phyloP scores from a whole-genome alignment of 345 rosid species.

The Pseudoturritis turrita region DNA sequence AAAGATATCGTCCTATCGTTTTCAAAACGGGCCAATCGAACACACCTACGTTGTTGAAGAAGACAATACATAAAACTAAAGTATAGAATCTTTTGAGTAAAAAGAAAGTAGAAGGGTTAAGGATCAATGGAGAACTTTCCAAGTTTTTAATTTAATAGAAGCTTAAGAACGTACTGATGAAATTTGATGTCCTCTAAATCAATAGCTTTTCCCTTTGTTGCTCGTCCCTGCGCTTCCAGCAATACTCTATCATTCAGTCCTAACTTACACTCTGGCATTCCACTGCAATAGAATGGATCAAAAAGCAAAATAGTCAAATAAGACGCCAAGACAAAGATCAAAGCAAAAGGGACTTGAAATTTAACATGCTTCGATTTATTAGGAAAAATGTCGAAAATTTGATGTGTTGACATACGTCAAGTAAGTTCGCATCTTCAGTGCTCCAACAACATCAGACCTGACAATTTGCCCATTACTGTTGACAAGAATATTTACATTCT shows the following conservation, averaged over 20 bases:
- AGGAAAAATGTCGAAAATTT: not conserved
- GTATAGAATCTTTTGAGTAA: not conserved
- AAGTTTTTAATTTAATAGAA: not conserved
- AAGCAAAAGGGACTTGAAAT: not conserved
- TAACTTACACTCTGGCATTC: conserved; percentile 99
- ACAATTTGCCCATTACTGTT: conserved; percentile 95
- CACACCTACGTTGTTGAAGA: conserved; percentile 54
- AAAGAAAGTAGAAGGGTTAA: not conserved
- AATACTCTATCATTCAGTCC: conserved; percentile 92
- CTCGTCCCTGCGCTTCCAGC: conserved; percentile 92
- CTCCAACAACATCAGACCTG: conserved; percentile 96
- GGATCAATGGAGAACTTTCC: not conserved
- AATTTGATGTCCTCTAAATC: conserved; percentile 97
- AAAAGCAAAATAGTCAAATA: not conserved
- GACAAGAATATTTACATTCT: conserved; percentile 91
- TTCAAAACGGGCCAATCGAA: conserved; percentile 92
- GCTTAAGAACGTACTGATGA: conserved; percentile 62
- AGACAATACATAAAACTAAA: not conserved
- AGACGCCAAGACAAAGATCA: not conserved
- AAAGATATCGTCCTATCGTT: conserved; percentile 95
- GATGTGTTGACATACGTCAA: conserved; percentile 51
- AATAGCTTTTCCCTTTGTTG: conserved; percentile 92
- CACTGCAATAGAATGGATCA: conserved; percentile 41
- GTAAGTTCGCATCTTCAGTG: conserved; percentile 95
- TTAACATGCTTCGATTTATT: not conserved